Evolutionary conservation across 2,329 filamentous ascomycete species (phyloP), one percentile per base, ranked within the genome.

Genomic region (Aspergillus chevalieri): DNA sequence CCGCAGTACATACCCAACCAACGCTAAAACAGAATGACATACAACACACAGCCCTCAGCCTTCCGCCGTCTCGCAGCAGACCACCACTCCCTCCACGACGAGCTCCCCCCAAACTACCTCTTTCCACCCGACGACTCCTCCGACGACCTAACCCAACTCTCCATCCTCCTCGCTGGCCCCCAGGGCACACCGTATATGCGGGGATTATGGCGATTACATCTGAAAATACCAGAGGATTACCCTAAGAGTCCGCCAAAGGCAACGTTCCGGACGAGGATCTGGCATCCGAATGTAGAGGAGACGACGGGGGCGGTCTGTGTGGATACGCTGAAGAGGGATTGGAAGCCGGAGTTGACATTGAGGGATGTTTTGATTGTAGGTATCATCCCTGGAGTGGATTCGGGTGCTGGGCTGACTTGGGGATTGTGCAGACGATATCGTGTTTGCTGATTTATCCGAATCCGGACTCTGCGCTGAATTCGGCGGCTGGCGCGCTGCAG

Each of bases 211-310:
- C 77, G 75, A 48, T 64, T 85, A 1, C 78, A 81, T 56, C 72
- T 85, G 43, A 75, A 77, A 43, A 82, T 84, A 30, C 82, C 82
- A 0, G 69, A 75, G 15, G 75, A 74, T n/a, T 82, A 83, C 56
- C 70, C 73, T 6, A 66, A 67, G 51, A 75, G 65, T 52, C 73
- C 65, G 46, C 73, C 69, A 43, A 84, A 80, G 38, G 82, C 81
- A 2, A 73, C 74, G 28, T 84, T 85, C 60, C 75, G 74, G 47
- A 84, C 81, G 2, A 73, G 76, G 5, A 79, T 84, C 54, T 85
- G 80, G 74, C 82, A 85, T 56, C 82, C 82, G 0, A 85, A 85
- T 57, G 78, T 85, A 45, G 81, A 84, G 53, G 79, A 82, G 47
- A 69, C 72, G n/a, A 80, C 78, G 0, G 82, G 82, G 4, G 77